Base-by-base conservation (phyloP, 495 filamentous ascomycete genomes). In the Venustampulla echinocandica region DNA sequence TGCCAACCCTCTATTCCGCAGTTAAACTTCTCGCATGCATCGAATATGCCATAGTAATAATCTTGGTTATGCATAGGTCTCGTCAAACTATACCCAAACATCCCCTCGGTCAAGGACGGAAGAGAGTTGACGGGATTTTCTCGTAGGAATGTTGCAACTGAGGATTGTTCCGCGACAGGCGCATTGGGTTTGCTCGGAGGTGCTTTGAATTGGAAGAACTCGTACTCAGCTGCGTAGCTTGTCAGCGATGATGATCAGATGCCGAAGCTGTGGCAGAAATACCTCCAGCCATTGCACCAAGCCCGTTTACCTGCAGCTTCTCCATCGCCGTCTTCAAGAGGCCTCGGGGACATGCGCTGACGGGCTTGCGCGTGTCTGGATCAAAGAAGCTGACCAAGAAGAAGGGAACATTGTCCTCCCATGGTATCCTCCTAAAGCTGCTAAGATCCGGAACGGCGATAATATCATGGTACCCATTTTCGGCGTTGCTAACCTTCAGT, bases 1-100 rank as follows among this genome's bases (percentile, higher is more conserved):
- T 98, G 92, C 92, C 92, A 98, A 10, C 92, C 87, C 61, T 98
- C 92, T 17, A 97, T 81, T 51, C 79, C 73, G 60, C 88, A 90
- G 25, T 76, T 70, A 65, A 98, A 96, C 25, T 79, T 69, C 48
- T 77, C 74, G 64, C 90, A 95, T 0, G 82, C 74, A 49, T 95
- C 78, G 61, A 85, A 96, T 20, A 96, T 79, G 20, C 82, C 83
- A 56, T 98, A 95, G 56, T 86, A 98, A 59, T 92, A 98, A 15
- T 90, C 88, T 63, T 92, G 81, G 54, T 98, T 96, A 55, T 95
- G 87, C 17, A 88, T 76, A 0, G 92, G 86, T 10, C 90, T 73
- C n/a, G 88, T 95, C 56, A 98, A 67, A 53, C 85, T 92, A 69
- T 98, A 98, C 22, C 90, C 92, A 55, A 96, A 96, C 92, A 98